A percentile compares a stretch with the other conserved stretches of the same genome.
Evolutionary conservation across 371 early-diverging fungal genomes (phyloP).

Genomic region (Syncephalastrum racemosum): DNA sequence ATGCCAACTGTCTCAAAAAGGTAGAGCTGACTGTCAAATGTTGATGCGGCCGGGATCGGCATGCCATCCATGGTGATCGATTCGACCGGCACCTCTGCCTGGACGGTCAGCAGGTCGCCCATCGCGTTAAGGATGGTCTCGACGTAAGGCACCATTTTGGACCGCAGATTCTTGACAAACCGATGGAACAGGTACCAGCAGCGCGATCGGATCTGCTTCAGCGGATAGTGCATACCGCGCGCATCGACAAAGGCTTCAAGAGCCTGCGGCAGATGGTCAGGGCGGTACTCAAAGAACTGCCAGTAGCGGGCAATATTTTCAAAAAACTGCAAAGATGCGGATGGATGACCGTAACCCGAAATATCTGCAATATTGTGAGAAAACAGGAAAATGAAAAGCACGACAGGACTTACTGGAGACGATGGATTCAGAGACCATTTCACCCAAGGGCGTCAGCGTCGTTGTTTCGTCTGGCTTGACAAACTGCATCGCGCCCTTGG

Average conservation of each 20-base stretch:
- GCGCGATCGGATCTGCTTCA: conserved; percentile 70
- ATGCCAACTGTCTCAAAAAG: conserved; percentile 91
- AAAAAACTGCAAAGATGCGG: conserved; percentile 73
- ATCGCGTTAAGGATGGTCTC: conserved; percentile 68
- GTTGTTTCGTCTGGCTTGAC: conserved; percentile 45
- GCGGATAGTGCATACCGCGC: conserved; percentile 79
- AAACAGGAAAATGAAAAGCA: background rate
- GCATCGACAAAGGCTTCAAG: conserved; percentile 77
- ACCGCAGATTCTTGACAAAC: conserved; percentile 76
- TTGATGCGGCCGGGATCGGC: conserved; percentile 51
- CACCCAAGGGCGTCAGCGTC: conserved; percentile 64
- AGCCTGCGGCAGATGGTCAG: conserved; percentile 69
- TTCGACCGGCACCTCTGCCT: conserved; percentile 60
- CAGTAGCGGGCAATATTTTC: conserved; percentile 77
- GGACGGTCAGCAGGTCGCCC: conserved; percentile 71
- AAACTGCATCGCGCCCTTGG: conserved; percentile 60
- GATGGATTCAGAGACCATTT: conserved; percentile 74
- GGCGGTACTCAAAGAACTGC: conserved; percentile 71
- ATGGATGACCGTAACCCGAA: conserved; percentile 79
- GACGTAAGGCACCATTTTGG: conserved; percentile 62
- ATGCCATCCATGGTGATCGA: conserved; percentile 45
- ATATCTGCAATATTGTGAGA: conserved; percentile 45
- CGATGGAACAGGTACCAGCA: conserved; percentile 90
- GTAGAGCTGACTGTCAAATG: conserved; percentile 85
- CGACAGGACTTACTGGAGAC: conserved; percentile 29